Base-by-base conservation (phyloP, 148 eudicot species). In the Spergularia bocconei region DNA sequence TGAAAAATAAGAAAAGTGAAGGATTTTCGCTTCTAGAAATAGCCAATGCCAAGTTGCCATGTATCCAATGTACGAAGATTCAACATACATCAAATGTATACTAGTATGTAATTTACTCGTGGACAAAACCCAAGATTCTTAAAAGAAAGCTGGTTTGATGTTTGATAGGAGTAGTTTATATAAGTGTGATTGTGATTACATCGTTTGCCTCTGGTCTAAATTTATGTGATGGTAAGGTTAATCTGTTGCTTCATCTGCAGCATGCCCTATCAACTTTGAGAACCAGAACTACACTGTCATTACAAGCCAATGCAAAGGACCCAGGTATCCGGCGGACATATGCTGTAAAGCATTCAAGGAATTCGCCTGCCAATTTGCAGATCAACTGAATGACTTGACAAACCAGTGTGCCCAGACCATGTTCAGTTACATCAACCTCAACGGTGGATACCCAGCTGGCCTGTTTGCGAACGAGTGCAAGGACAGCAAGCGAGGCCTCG, bases 371-470 rank as follows among this genome's bases (percentile, higher is more conserved):
- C 93, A 87, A 8, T 83, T 78, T 3, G 69, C 81, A 0, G 79
- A 67, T 11, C 52, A 78, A 21, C 4, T 91, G 21, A 86, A 87
- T 11, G 91, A 91, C 70, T 44, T 57, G 13, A 77, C 67, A 44
- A 87, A 78, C 72, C 75, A 86, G 29, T 91, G 97, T 29, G 89
- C 89, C 48, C 58, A 79, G 13, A 87, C 84, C 44, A 79, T 91
- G 86, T 85, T 87, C 83, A 87, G 91, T 75, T 89, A 91, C 79
- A 82, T 87, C 62, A 86, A 82, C 74, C 81, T 85, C 55, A 41
- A 82, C n/a, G 93, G 91, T 2, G 88, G 85, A 17, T 89, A 88
- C 76, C 92, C 96, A 0, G 84, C 91, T 1, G 92, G 88, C 55
- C 85, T 91, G 16, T 91, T 91, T 47, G 77, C 89, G 33, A 87